Base-by-base conservation (phyloP, 768 basidiomycete genomes). In the Kwoniella newhampshirensis region DNA sequence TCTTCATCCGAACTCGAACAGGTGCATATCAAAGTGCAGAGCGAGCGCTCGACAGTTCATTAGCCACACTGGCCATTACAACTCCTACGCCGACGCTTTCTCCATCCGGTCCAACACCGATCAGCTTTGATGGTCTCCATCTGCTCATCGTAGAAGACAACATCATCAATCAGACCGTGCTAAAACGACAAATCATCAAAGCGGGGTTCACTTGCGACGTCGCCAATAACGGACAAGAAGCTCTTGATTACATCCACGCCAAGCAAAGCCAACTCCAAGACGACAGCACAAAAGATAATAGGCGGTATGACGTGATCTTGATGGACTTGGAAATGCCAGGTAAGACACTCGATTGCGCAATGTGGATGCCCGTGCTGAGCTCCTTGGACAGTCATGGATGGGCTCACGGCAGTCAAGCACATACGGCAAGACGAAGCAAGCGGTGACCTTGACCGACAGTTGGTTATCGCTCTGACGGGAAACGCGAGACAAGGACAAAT, bases 401-500 rank as follows among this genome's bases (percentile, higher is more conserved):
- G 68, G 4, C 48, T 70, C 11, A 64, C 62, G 2, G 64, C 65
- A 4, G 60, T 70, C 53, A 56, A 55, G 18, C 40, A 59, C 37
- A 66, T 70, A 2, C 37, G 68, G 23, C 18, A 53, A n/a, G 43
- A 48, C 28, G 68, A 70, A 43, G 5, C 2, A 13, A 54, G 46
- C 1, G 65, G 63, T 4, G 23, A 30, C n/a, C 42, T 63, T 2
- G 20, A 47, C 1, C 42, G 46, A 4, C 58, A 59, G 21, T 41
- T 55, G 13, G 68, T 70, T 23, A 62, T 67, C 35, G 71, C 71
- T 3, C 48, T 73, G 39, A 73, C 71, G 0, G 71, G 71, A 35
- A 73, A 73, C 48, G 71, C 71, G 1, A 30, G 71, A 39, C 66
- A 68, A 51, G 66, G 57, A 8, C 67, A 69, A 44, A 69, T 72